Evolutionary conservation across 2,329 filamentous ascomycete species (phyloP), one percentile per base, ranked within the genome.

Genomic region (Thyridium curvatum): DNA sequence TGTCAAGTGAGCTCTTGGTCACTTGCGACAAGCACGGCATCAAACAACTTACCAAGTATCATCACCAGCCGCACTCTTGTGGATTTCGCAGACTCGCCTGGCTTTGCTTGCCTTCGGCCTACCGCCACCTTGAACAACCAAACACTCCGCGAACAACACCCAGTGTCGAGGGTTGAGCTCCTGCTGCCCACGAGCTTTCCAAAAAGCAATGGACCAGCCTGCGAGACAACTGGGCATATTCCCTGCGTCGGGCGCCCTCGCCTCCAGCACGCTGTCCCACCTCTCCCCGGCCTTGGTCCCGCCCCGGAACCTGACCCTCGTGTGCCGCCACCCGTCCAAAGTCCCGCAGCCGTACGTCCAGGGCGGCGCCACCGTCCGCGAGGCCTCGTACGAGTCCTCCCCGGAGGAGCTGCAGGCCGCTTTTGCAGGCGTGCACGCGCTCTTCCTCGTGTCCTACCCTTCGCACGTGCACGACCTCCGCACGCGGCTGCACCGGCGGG

Each of bases 391-490:
- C 50, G 71, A 76, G 32, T 56, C 50, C 14, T 51, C 63, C 16
- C 57, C 63, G 1, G 50, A 56, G 1, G 64, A 68, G 3, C 56
- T 79, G 14, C 54, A 65, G 26, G 46, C 53, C 2, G 73, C 66
- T 3, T 75, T 80, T 39, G 44, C 58, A 3, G 71, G 65, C 8
- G 60, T 76, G 12, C 65, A 74, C 14, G 58, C 63, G 18, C 54
- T 80, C 34, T 72, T 80, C 51, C 59, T 80, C 28, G 66, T 80
- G 28, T 77, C 74, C 0, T 74, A 71, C 44, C 64, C 71, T 12
- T 69, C 67, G 38, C 62, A 69, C 34, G 69, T 71, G 30, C 62
- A 65, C 39, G 59, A 71, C 6, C 62, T 67, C 45, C 60, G 70
- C 26, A 16, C 39, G 14, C 34, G 50, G 43, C 55, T 56, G 2